Evolutionary conservation across 1,139 yeast species (phyloP).

Genomic region (Pichia sp.): DNA sequence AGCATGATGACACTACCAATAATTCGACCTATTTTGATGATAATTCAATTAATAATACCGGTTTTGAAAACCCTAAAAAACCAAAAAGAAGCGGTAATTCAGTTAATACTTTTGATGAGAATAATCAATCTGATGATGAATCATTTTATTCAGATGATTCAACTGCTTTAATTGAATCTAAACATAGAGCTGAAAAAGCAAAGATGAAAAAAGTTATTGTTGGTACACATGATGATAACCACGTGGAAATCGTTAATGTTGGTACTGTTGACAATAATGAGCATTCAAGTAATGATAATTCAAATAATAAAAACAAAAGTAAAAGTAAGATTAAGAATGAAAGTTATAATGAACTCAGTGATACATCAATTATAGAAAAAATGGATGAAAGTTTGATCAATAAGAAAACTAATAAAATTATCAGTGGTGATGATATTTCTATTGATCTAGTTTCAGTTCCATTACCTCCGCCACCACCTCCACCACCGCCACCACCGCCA

Average conservation of each 20-base stretch:
- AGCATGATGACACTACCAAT: not conserved
- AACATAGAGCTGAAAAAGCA: not conserved
- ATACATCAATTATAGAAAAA: not conserved
- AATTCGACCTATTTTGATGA: not conserved
- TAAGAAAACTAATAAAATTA: not conserved
- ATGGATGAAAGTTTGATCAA: not conserved
- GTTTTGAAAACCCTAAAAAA: not conserved
- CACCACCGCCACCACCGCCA: slow-evolving; percentile 4
- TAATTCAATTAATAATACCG: not conserved
- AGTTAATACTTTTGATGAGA: not conserved
- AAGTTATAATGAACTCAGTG: not conserved
- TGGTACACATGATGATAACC: not conserved
- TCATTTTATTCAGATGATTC: not conserved
- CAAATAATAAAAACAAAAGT: not conserved
- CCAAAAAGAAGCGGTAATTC: not conserved
- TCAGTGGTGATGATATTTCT: not conserved
- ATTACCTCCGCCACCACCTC: not conserved
- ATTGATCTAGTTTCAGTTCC: not conserved
- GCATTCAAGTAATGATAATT: not conserved
- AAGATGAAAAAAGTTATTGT: not conserved
- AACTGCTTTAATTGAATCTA: not conserved
- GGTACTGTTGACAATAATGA: not conserved
- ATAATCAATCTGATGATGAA: not conserved
- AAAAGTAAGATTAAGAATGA: not conserved
- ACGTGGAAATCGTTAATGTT: not conserved